Evolutionary conservation across 2,329 filamentous ascomycete species (phyloP), one percentile per base, ranked within the genome.

Genomic region (Didymella exigua): DNA sequence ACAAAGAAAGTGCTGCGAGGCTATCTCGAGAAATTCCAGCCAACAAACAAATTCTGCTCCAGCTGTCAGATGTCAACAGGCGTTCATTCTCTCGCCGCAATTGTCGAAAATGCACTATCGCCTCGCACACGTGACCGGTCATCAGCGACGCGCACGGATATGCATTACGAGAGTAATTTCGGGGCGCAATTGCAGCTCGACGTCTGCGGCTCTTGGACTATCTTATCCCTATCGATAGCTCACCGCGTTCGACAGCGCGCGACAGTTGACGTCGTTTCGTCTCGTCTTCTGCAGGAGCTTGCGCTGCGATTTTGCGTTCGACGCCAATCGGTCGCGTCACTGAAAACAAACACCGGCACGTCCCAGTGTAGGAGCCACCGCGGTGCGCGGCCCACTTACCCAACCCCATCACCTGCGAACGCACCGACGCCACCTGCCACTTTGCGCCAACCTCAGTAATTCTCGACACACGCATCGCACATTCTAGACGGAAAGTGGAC

Each of bases 201-300:
- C 42, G 37, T 43, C 53, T 48, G 53, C 47, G 47, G 42, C 53
- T 56, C 37, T 34, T 27, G 44, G 54, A 51, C 19, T 44, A 44
- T 52, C 54, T 51, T 51, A 46, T 48, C 42, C 48, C 48, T 56
- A 56, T 56, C 54, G 54, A 56, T 56, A 56, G 48, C 54, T 52
- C 54, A 56, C 53, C 43, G 54, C 43, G 43, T 48, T 47, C 33
- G 46, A 49, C 52, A 40, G 27, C 38, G 45, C 45, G 41, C 52
- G 52, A 55, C 47, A 19, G 42, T 50, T 27, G 46, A 46, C 41
- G 47, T 41, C 30, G 52, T 42, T 43, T 43, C 47, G 30, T 50
- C 41, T 55, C 36, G 30, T 55, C 46, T 49, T 34, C 34, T 41
- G 30, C 21, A 16, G n/a, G 29, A 13, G 41, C 23, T 42, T 16